Conservation (phyloP, 768 basidiomycete species). For the Tricholoma hemisulphureum region DNA sequence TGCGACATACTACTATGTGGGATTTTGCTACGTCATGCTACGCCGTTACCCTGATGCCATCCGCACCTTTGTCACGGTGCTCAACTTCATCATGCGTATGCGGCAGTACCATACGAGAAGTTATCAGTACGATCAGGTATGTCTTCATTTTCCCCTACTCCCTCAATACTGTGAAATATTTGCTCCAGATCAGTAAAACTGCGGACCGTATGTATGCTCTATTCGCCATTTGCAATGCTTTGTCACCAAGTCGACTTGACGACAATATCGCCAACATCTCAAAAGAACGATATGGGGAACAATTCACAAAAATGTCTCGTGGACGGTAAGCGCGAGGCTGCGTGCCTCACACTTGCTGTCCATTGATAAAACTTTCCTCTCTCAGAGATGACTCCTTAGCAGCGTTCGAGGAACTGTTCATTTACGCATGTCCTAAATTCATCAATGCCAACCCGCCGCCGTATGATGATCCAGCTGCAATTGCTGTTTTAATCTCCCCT, state of each 20-base stretch:
- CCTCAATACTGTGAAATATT: not conserved
- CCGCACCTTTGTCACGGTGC: conserved; percentile 85
- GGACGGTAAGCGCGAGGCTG: conserved; percentile 49
- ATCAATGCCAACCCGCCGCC: conserved; percentile 93
- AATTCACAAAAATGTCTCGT: conserved; percentile 79
- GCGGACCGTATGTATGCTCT: conserved; percentile 98
- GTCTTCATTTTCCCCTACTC: conserved; percentile 8
- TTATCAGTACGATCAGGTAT: conserved; percentile 93
- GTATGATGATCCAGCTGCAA: conserved; percentile 73
- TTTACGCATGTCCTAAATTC: conserved; percentile 95
- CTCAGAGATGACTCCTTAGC: conserved; percentile 67
- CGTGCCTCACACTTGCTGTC: not conserved
- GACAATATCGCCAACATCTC: conserved; percentile 93
- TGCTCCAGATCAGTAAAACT: conserved; percentile 84
- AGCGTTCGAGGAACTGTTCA: conserved; percentile 90
- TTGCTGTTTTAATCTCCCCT: conserved; percentile 50
- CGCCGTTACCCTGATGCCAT: conserved; percentile 94
- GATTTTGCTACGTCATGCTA: conserved; percentile 95
- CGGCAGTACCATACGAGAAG: conserved; percentile 95
- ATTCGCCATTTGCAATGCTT: conserved; percentile 88
- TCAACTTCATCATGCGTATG: conserved; percentile 96
- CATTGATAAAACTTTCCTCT: conserved; percentile 3
- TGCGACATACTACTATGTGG: conserved; percentile 91
- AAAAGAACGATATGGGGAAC: conserved; percentile 93
- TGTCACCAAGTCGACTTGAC: conserved; percentile 90